Base-by-base conservation (phyloP, 495 filamentous ascomycete genomes). In the Penicillium argentinense region DNA sequence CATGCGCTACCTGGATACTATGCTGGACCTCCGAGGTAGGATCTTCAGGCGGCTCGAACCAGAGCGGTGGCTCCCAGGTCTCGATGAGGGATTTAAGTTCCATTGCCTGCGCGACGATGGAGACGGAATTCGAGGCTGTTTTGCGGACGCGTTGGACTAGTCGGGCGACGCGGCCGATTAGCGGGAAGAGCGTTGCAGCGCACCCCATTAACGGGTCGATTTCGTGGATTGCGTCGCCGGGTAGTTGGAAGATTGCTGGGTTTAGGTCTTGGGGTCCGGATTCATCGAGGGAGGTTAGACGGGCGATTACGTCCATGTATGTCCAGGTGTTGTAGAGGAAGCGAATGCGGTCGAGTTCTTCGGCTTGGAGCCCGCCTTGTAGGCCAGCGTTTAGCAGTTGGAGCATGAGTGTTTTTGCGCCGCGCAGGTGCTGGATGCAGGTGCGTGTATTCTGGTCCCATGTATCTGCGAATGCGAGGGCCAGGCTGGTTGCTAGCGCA, bases 241-340 rank as follows among this genome's bases (percentile, higher is more conserved):
- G 76, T 13, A 66, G 51, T 29, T 66, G 41, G 57, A 69, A 52
- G 41, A 64, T 41, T 34, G 50, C 77, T 42, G 48, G 55, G 33
- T 85, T 79, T 41, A 84, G 69, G 42, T 78, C 71, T 42, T 73
- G 74, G 11, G 68, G 64, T 1, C 81, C 78, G 14, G 82, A 78
- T 4, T 79, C 77, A 42, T 81, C 80, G 16, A 83, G 66, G 11
- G 85, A 84, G 0, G 87, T 90, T 24, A 91, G 64, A 9, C 85
- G 80, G 16, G 87, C 83, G 48, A 91, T 84, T 26, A 90, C 87
- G 64, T 91, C 86, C 82, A 89, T 87, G 54, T 90, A 91, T 13
- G 89, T 74, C 82, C 82, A 90, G 7, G 85, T 83, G 60, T 88
- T 90, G 60, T 85, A 85, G 28, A 91, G 67, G 55, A 90, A 90